Conservation (phyloP, 805 yeast species). For the Candida andamanensis region DNA sequence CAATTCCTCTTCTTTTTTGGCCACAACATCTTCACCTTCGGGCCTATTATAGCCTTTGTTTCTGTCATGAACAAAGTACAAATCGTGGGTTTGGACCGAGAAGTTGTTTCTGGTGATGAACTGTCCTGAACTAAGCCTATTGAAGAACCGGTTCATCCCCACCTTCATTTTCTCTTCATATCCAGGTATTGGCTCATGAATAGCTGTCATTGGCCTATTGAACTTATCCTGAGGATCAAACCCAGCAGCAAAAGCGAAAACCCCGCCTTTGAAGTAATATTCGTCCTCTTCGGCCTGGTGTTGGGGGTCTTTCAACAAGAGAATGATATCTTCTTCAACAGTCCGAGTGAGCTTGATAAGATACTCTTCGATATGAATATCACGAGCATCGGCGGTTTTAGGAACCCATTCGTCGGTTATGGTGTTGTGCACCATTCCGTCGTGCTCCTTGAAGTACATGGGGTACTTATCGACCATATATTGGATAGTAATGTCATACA, state of each 20-base stretch:
- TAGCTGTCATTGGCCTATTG: constrained; percentile 31
- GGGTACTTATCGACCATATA: constrained; percentile 38
- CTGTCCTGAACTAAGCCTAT: constrained; percentile 29
- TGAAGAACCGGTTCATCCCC: constrained; percentile 39
- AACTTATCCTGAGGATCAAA: constrained; percentile 35
- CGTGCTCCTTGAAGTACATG: constrained; percentile 22
- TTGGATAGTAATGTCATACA: constrained; percentile 25
- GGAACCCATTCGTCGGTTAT: constrained; percentile 23
- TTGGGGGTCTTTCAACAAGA: constrained; percentile 30
- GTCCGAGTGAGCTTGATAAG: constrained; percentile 22
- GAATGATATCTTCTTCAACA: constrained; percentile 40
- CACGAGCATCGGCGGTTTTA: constrained; percentile 1
- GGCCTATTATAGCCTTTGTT: constrained; percentile 34
- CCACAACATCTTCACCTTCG: constrained; percentile 19
- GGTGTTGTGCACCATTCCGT: constrained; percentile 17
- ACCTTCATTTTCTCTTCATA: constrained; percentile 34
- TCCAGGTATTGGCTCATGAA: constrained; percentile 41
- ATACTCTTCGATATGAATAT: constrained; percentile 11
- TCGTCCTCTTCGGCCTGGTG: constrained; percentile 29
- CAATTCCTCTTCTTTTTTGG: constrained; percentile 23
- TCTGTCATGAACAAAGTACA: constrained; percentile 32
- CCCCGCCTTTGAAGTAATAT: constrained; percentile 39
- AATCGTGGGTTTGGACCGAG: constrained; percentile 34
- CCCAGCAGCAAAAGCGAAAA: constrained; percentile 44
- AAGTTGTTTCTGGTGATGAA: constrained; percentile 38